Conservation (phyloP, 208 protist genomes). For the Phytomonas sp. region DNA sequence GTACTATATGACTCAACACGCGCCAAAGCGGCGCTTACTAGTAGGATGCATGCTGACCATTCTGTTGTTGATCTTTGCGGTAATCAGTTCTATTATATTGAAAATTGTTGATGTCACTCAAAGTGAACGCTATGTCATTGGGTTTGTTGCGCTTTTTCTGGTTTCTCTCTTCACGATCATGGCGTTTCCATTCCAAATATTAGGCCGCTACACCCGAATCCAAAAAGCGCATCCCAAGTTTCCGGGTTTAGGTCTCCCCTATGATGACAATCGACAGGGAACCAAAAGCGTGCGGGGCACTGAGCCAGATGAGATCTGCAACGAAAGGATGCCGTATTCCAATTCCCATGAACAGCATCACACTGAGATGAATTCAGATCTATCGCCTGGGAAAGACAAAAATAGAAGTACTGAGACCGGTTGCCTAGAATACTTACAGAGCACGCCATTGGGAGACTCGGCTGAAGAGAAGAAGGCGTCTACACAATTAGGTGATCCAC, state of each 20-base stretch:
- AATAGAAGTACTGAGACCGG: neutral
- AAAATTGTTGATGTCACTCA: constrained; percentile 34
- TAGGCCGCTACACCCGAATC: constrained; percentile 45
- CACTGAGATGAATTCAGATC: neutral
- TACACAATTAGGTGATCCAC: constrained; percentile 29
- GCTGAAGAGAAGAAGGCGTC: constrained; percentile 7
- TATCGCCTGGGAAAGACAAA: neutral
- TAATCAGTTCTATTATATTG: constrained; percentile 40
- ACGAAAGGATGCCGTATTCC: neutral
- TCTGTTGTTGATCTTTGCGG: constrained; percentile 36
- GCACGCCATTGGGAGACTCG: neutral
- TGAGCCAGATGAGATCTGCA: neutral
- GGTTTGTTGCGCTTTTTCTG: constrained; percentile 33
- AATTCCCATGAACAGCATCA: constrained; percentile 3
- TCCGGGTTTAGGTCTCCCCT: constrained; percentile 24
- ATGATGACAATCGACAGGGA: constrained; percentile 7
- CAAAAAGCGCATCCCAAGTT: constrained; percentile 30
- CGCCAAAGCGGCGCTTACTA: constrained; percentile 34
- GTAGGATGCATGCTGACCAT: constrained; percentile 39
- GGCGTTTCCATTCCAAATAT: constrained; percentile 56
- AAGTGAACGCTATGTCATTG: constrained; percentile 27
- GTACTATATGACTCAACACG: constrained; percentile 44
- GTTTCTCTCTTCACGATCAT: constrained; percentile 43
- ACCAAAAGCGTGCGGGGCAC: neutral
- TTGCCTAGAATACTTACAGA: neutral